These are phyloP conservation scores for Colletotrichum magnum DNA, from an alignment of 2,329 filamentous ascomycete species.

Conservation along the genomic window DNA sequence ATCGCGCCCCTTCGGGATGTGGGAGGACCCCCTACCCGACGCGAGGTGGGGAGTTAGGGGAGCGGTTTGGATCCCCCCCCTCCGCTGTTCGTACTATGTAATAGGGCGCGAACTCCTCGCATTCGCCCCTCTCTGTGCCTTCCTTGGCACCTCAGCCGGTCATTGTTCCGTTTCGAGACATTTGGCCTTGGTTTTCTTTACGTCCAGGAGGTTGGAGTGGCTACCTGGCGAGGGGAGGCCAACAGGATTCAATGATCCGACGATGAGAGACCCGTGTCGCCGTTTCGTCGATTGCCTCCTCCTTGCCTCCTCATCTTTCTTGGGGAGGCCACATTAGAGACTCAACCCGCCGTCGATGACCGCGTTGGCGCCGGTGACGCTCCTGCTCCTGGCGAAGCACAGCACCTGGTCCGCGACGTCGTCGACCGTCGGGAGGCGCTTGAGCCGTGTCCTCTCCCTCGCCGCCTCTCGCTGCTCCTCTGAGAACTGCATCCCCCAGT, in stretches of 20 bases:
- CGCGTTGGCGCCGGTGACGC: conserved; percentile 66
- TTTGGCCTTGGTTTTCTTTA: conserved; percentile 6
- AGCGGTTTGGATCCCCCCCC: background rate
- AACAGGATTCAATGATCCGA: background rate
- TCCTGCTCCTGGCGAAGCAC: conserved; percentile 62
- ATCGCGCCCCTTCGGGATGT: conserved; percentile 28
- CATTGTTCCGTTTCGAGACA: background rate
- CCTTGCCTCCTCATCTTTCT: background rate
- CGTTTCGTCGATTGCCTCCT: background rate
- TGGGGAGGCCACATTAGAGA: conserved; percentile 4
- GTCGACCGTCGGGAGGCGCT: conserved; percentile 67
- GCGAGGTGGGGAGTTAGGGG: conserved; percentile 2
- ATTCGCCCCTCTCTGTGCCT: conserved; percentile 12
- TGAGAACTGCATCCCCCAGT: conserved; percentile 58
- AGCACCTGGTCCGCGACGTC: conserved; percentile 69
- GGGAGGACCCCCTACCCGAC: conserved; percentile 30
- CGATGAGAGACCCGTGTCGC: background rate
- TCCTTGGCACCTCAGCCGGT: conserved; percentile 11
- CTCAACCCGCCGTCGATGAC: conserved; percentile 58
- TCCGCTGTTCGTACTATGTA: background rate
- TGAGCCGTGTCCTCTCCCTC: conserved; percentile 70
- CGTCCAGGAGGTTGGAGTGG: background rate
- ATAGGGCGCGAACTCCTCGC: conserved; percentile 6
- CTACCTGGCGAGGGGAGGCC: background rate
- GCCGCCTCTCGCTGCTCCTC: conserved; percentile 68